Percentiles rank a stretch among this genome's conserved stretches.
These are phyloP conservation scores for Pythium insidiosum DNA, from an alignment of 352 stramenopile genomes.

Conservation along the genomic window DNA sequence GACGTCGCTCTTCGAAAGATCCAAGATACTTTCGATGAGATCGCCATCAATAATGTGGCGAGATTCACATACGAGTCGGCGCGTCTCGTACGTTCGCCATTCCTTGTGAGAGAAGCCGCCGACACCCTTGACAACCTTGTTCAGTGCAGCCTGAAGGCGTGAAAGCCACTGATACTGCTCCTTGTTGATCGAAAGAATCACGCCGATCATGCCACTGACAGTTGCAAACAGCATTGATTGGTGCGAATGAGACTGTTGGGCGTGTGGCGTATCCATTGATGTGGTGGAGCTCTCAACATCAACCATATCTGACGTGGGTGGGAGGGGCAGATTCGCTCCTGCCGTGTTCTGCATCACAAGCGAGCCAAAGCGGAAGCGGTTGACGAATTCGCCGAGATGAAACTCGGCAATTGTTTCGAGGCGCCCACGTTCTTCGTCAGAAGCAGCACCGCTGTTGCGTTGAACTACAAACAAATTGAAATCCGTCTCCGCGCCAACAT, in stretches of 20 bases:
- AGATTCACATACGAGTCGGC: constrained; percentile 70
- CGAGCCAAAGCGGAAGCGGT: constrained; percentile 92
- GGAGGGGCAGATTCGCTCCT: background rate
- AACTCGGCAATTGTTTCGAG: constrained; percentile 93
- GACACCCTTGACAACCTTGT: constrained; percentile 85
- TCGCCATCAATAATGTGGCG: constrained; percentile 96
- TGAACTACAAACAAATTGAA: constrained; percentile 95
- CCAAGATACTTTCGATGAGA: constrained; percentile 92
- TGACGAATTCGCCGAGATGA: constrained; percentile 95
- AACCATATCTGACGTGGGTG: constrained; percentile 33
- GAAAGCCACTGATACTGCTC: constrained; percentile 88
- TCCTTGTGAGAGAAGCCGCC: constrained; percentile 91
- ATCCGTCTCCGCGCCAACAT: constrained; percentile 92
- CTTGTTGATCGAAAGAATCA: constrained; percentile 88
- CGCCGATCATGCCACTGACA: constrained; percentile 94
- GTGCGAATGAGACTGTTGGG: constrained; percentile 9
- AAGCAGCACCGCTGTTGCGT: constrained; percentile 88
- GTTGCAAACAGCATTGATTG: constrained; percentile 91
- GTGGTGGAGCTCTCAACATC: constrained; percentile 20
- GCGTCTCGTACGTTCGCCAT: constrained; percentile 91
- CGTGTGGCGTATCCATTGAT: background rate
- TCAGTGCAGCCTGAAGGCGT: constrained; percentile 87
- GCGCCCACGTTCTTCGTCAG: constrained; percentile 89
- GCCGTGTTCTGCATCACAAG: constrained; percentile 91
- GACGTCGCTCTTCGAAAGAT: constrained; percentile 89